phyloP scores from a whole-genome alignment of 208 protist species.

The Trypanosoma melophagium region DNA sequence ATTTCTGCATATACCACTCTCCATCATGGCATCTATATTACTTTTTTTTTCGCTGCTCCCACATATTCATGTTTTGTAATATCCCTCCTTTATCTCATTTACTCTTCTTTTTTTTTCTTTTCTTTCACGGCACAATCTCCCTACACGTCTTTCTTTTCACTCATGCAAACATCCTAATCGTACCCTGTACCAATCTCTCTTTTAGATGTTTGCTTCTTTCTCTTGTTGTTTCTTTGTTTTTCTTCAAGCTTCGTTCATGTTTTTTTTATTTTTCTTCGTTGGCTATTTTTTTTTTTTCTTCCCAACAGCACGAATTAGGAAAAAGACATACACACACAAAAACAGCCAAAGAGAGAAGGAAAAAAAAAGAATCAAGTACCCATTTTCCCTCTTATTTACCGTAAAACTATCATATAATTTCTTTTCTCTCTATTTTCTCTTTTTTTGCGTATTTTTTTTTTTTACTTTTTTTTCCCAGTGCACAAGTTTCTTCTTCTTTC shows the following conservation, averaged over 20 bases:
- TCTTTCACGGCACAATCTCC: not conserved
- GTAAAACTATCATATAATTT: no score
- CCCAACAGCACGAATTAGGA: not conserved
- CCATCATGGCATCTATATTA: not conserved
- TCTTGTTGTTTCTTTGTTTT: not conserved
- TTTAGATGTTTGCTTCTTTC: not conserved
- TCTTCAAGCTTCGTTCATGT: not conserved
- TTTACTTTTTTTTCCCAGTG: no score
- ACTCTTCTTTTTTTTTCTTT: conserved; percentile 10
- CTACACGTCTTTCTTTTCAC: no score
- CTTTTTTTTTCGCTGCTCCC: not conserved
- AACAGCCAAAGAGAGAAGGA: not conserved
- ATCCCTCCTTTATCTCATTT: not conserved
- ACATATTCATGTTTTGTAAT: not conserved
- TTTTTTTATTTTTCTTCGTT: not conserved
- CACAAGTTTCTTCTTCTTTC: no score
- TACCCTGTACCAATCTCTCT: not conserved
- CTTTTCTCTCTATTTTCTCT: no score
- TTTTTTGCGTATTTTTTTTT: no score
- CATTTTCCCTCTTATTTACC: no score
- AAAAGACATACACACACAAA: not conserved
- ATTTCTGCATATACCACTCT: not conserved
- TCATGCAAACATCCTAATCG: no score
- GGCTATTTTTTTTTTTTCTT: not conserved
- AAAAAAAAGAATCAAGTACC: not conserved